phyloP scores from a whole-genome alignment of 2,329 filamentous ascomycete species.

The Aspergillus sergii region DNA sequence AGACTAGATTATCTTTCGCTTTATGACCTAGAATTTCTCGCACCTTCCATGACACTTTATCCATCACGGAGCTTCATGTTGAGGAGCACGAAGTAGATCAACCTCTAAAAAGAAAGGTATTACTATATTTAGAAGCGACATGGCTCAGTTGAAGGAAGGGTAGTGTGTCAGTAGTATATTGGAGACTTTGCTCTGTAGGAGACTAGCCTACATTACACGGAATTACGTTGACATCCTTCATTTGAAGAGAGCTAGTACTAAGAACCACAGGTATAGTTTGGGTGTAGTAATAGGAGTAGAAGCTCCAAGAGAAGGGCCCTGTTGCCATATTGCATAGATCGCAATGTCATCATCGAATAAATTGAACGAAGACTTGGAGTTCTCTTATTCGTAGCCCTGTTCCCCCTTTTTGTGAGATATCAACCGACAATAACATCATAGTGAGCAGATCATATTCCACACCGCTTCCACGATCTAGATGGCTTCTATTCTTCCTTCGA shows the following conservation, averaged over 20 bases:
- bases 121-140: background rate
- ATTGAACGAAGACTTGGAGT: background rate
- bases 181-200: background rate
- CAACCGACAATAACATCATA: background rate
- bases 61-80: background rate
- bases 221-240: background rate
- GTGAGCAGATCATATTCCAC: background rate
- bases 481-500: background rate
- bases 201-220: background rate
- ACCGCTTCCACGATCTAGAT: background rate
- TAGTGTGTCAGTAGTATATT: background rate
- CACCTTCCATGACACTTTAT: background rate
- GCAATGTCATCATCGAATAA: background rate
- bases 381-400: background rate
- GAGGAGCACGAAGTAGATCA: background rate
- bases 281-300: background rate
- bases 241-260: background rate
- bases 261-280: background rate
- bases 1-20: no score
- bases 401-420: background rate
- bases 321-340: background rate
- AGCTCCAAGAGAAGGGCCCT: background rate
- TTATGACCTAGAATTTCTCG: background rate
- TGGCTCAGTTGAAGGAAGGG: background rate
- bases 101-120: background rate